Evolutionary conservation across 805 yeast species (phyloP).

Genomic region (Nakazawaea sp.): DNA sequence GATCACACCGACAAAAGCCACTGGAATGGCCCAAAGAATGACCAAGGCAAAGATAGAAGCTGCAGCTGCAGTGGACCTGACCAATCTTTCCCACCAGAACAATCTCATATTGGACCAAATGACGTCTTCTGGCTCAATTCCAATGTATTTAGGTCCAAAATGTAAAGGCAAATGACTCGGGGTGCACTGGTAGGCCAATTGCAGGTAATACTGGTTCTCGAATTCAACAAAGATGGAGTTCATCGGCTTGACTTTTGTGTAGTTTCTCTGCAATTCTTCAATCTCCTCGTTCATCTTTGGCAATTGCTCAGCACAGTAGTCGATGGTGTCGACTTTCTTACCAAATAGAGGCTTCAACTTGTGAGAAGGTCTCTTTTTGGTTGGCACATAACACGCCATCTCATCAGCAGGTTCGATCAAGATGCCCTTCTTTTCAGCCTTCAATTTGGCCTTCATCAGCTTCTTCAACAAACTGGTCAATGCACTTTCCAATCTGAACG

Average conservation of each 20-base stretch:
- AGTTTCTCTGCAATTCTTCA: slow-evolving; percentile 43
- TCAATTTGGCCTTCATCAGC: slow-evolving; percentile 57
- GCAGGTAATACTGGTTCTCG: slow-evolving; percentile 69
- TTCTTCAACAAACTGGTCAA: slow-evolving; percentile 47
- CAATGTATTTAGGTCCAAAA: slow-evolving; percentile 53
- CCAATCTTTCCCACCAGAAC: slow-evolving; percentile 73
- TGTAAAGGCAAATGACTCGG: slow-evolving; percentile 62
- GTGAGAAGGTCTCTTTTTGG: slow-evolving; percentile 60
- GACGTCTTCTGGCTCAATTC: slow-evolving; percentile 57
- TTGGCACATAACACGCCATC: slow-evolving; percentile 52
- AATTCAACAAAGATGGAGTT: slow-evolving; percentile 78
- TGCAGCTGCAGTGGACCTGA: slow-evolving; percentile 43
- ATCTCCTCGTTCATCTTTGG: slow-evolving; percentile 54
- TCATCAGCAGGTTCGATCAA: slow-evolving; percentile 37
- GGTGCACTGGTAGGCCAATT: slow-evolving; percentile 58
- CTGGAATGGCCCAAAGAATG: slow-evolving; percentile 71
- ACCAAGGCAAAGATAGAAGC: slow-evolving; percentile 50
- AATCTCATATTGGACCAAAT: slow-evolving; percentile 69
- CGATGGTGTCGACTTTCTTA: slow-evolving; percentile 57
- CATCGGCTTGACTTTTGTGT: slow-evolving; percentile 48
- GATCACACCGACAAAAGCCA: slow-evolving; percentile 69
- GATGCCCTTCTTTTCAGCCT: slow-evolving; percentile 62
- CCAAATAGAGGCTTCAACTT: slow-evolving; percentile 37
- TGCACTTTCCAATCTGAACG: slow-evolving; percentile 59
- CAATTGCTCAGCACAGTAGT: slow-evolving; percentile 48